Evolutionary conservation across 169 alveolate genomes (phyloP), one percentile per base, ranked within the genome.

Genomic region (Plasmodium knowlesi): DNA sequence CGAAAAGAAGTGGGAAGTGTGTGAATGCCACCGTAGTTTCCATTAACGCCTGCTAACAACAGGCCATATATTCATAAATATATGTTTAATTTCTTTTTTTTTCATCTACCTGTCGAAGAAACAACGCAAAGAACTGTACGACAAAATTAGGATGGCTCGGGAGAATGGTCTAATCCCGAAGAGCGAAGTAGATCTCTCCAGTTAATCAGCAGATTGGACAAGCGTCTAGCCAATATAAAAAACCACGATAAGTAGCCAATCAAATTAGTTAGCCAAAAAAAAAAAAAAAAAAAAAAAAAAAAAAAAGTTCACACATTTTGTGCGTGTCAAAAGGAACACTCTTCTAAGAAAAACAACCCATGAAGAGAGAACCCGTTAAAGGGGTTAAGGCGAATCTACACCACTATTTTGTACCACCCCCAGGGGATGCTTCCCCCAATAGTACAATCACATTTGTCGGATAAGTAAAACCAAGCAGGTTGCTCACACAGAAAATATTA

Each of bases 71-170:
- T 50, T 50, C 61, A 50, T 50, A 50, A 50, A 50, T 50, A 12
- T 10, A 50, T 50, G 6, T 50, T 50, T 50, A 6, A 14, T 50
- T 14, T 72, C 41, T 70, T 82, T 61, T 53, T 67, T 84, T 84
- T 32, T 84, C 76, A 39, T 54, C 70, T 41, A 30, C 53, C 39
- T 53, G 8, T 81, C 73, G 10, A 8, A 90, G 94, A 90, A 90
- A 39, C 94, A 90, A 70, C 90, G 94, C 16, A 90, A 90, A 81
- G 84, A 80, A 32, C 74, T 90, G 78, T 90, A 90, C 57, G 94
- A 90, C 16, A 90, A 90, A 57, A 79, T 90, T 39, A 61, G 91
- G 74, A 76, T 0, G 10, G 94, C 94, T 14, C 72, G 94, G 54
- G 94, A 90, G 37, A 90, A 34, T 34, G 94, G 94, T 16, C 76